Evolutionary conservation across 2,329 filamentous ascomycete genomes (phyloP), one percentile per base, ranked within the genome.

Genomic region (Monosporascus cannonballus): DNA sequence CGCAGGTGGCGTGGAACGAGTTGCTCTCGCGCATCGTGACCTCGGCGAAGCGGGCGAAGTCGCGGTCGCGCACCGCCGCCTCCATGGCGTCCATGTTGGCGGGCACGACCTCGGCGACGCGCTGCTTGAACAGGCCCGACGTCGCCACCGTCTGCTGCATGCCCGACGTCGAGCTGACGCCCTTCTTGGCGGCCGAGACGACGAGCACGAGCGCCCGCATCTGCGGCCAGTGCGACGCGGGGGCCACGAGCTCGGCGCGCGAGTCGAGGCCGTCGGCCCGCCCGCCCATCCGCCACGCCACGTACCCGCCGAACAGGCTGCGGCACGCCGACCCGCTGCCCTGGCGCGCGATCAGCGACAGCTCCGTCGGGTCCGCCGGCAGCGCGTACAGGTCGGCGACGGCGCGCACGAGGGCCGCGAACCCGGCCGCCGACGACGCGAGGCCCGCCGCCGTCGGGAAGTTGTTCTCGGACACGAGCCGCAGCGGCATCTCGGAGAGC

Each of bases 91-190:
- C 72, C 92, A 97, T 96, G 60, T 90, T 81, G 62, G 78, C 77
- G 11, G 93, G 92, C 11, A 97, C 94, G 38, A 96, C 84, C 38
- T 79, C 77, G 42, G 81, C 75, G 50, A 90, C 86, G 51, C 94
- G 83, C 60, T 86, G 82, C 59, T 84, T 75, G 76, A 97, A 97
- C 22, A 99, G 79, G n/a, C 85, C 83, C 2, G 90, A 96, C 3
- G 93, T 97, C 15, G 85, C 86, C 15, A 97, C 92, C 0, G 94
- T 99, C 67, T 91, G 89, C 73, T 99, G 95, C 94, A 99, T 99
- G 59, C 94, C 94, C 22, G 89, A 85, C 15, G 91, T 96, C 54
- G 89, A 94, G 51, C 87, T 89, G 27, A 99, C 92, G 55, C 90
- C 91, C 79, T 99, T 99, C 80, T 97, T 96, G 64, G 89, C 90